Base-by-base conservation (phyloP, 1,284 basidiomycete genomes). In the Ustilago trichophora region DNA sequence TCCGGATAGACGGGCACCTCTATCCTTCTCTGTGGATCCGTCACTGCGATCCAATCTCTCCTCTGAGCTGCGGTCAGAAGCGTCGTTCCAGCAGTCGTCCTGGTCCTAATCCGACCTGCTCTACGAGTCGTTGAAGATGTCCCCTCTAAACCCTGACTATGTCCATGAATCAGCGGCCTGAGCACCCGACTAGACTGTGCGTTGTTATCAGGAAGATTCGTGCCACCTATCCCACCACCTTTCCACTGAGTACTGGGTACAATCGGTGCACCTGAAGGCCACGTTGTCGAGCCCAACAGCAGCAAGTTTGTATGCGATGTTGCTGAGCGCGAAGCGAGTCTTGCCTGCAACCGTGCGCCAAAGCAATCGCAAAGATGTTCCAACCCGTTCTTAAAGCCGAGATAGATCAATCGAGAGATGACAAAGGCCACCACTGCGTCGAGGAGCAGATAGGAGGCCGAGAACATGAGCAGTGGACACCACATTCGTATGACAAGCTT, bases 41-140 rank as follows among this genome's bases (percentile, higher is more conserved):
- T 65, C 12, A 70, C 56, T 4, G 67, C 67, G 24, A 70, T 60
- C 67, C 67, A 70, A 36, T 70, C 64, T 15, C 56, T 52, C 22
- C 64, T 56, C 40, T 63, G 53, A 7, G 31, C 53, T 9, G 47
- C 47, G 7, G 43, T 38, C 22, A 44, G 16, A 15, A 47, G 13
- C 5, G 10, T 52, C 12, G 21, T 11, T 13, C 41, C 26, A 6
- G 15, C 24, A 10, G 27, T 15, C 1, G 19, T 19, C 3, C 16
- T 15, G 16, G 13, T 38, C 5, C 25, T 27, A 0, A 12, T 12
- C 31, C n/a, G 9, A 9, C 9, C 6, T 11, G 10, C 21, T 29
- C 33, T n/a, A n/a, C n/a, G n/a, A n/a, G n/a, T n/a, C n/a, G n/a
- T n/a, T n/a, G n/a, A n/a, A n/a, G n/a, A n/a, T n/a, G n/a, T n/a